A percentile compares a stretch with the other conserved stretches of the same genome.
phyloP scores from a whole-genome alignment of 331 rosid genomes.

The Malus hybrid region DNA sequence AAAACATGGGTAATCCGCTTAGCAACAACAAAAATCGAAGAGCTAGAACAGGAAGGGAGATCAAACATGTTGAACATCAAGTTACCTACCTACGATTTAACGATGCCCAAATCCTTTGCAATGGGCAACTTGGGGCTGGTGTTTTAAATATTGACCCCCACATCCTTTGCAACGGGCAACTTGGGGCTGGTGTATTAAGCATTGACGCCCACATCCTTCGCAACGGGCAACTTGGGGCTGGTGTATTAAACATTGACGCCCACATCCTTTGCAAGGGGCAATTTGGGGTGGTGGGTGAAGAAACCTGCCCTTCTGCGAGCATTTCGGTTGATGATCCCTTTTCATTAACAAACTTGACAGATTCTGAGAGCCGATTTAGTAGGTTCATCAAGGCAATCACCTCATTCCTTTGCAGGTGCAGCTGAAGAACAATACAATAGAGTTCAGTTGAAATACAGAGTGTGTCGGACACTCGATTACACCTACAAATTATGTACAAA shows the following conservation, averaged over 20 bases:
- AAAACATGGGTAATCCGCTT: background rate
- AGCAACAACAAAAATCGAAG: background rate
- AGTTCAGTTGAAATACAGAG: background rate
- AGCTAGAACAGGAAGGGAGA: background rate
- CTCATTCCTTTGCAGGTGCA: conserved; percentile 90
- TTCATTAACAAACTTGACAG: conserved; percentile 63
- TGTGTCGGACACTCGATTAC: too few relatives aligned
- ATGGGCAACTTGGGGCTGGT: conserved; percentile 21
- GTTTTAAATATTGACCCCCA: background rate
- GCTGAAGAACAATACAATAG: conserved; percentile 33
- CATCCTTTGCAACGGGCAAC: conserved; percentile 8
- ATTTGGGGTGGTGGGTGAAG: conserved; percentile 18
- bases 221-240: conserved; percentile 26
- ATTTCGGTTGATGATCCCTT: conserved; percentile 54
- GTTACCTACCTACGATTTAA: conserved; percentile 2
- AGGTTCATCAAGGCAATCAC: conserved; percentile 85
- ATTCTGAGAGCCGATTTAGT: conserved; percentile 87
- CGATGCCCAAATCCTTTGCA: conserved; percentile 37
- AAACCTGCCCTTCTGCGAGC: conserved; percentile 31
- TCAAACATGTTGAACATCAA: background rate
- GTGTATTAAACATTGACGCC: background rate
- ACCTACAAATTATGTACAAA: too few relatives aligned
- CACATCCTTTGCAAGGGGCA: conserved; percentile 13
- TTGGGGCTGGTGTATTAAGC: conserved; percentile 18
- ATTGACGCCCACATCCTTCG: conserved; percentile 40